These are phyloP conservation scores for Berkeleyomyces rouxiae DNA, from an alignment of 2,329 filamentous ascomycete genomes.

Conservation along the genomic window DNA sequence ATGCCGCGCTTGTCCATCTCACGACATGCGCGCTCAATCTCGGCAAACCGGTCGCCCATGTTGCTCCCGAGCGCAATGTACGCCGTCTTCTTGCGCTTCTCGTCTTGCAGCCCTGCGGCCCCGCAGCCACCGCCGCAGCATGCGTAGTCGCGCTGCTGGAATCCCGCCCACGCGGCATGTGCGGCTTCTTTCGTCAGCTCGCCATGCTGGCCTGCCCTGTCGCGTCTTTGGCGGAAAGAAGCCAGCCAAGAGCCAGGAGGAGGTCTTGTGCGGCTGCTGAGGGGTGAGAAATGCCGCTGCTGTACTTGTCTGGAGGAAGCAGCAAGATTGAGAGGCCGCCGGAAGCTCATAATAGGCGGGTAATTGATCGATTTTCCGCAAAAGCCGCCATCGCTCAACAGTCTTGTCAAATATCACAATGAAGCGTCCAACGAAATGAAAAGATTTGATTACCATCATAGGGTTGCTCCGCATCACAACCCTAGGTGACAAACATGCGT, in stretches of 20 bases:
- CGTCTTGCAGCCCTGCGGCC: conserved; percentile 18
- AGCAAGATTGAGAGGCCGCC: not conserved
- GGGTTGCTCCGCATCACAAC: not conserved
- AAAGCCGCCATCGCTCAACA: not conserved
- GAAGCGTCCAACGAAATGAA: too few species aligned
- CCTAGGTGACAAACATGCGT: not conserved
- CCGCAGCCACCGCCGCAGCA: conserved; percentile 23
- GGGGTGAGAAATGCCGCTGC: not conserved
- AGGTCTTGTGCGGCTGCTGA: not conserved
- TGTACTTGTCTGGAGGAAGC: not conserved
- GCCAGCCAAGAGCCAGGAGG: not conserved
- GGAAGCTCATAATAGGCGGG: not conserved
- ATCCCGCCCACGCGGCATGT: not conserved
- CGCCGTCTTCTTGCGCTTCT: conserved; percentile 30
- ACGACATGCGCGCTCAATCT: conserved; percentile 70
- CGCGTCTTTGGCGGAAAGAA: not conserved
- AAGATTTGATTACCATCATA: too few species aligned
- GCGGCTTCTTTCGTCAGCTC: not conserved
- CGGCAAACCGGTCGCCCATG: conserved; percentile 64
- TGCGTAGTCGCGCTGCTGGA: not conserved
- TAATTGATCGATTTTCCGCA: not conserved
- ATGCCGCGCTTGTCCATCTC: conserved; percentile 62
- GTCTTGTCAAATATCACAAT: too few species aligned
- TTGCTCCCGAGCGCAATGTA: conserved; percentile 90
- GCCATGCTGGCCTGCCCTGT: too few species aligned